phyloP scores from a whole-genome alignment of 2,329 filamentous ascomycete genomes.

The Magnaporthales sp. region DNA sequence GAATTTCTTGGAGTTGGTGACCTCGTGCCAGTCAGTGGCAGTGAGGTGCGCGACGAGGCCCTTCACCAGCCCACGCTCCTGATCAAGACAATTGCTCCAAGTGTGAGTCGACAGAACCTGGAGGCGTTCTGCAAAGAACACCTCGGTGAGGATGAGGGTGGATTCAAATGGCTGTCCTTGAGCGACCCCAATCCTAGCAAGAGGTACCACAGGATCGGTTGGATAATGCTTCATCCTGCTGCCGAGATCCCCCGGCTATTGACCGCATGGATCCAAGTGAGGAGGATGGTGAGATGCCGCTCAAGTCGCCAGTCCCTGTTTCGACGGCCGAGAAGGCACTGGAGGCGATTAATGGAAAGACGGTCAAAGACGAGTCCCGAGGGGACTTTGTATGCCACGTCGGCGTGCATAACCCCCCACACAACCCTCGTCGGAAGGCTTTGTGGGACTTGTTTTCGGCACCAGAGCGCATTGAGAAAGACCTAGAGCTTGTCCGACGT shows the following conservation, averaged over 20 bases:
- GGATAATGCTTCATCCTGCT: slow-evolving; percentile 88
- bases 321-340: slow-evolving; percentile 77
- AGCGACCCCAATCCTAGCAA: slow-evolving; percentile 97
- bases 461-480: slow-evolving; percentile 86
- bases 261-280: slow-evolving; percentile 70
- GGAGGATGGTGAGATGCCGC: slow-evolving; percentile 44
- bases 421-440: slow-evolving; percentile 83
- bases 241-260: slow-evolving; percentile 49
- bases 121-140: slow-evolving; percentile 94
- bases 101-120: slow-evolving; percentile 86
- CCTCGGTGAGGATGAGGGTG: slow-evolving; percentile 80
- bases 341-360: slow-evolving; percentile 94
- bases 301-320: slow-evolving; percentile 40
- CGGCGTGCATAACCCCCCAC: slow-evolving; percentile 85
- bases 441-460: slow-evolving; percentile 95
- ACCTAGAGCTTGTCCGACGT: slow-evolving; percentile 73
- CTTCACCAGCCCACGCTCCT: slow-evolving; percentile 84
- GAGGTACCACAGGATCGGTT: slow-evolving; percentile 94
- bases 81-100: slow-evolving; percentile 96
- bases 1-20: slow-evolving; percentile 92
- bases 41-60: slow-evolving; percentile 82
- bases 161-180: slow-evolving; percentile 91
- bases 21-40: slow-evolving; percentile 72
- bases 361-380: slow-evolving; percentile 85
- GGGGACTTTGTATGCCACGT: slow-evolving; percentile 98